phyloP scores from a whole-genome alignment of 164 flowering plant genomes.

The Aristolochia californica region DNA sequence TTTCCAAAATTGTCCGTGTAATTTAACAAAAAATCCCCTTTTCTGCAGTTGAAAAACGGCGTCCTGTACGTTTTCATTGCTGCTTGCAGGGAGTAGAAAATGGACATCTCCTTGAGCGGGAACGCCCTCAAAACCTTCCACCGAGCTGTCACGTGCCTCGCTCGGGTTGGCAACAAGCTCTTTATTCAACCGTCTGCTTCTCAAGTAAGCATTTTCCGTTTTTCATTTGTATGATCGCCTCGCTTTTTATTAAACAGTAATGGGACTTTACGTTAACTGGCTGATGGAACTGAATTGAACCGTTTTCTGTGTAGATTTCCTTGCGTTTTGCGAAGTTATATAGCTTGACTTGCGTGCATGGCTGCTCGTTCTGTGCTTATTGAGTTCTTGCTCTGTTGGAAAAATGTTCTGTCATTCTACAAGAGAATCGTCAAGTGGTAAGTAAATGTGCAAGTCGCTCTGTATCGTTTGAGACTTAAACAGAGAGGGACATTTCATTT shows the following conservation, averaged over 20 bases:
- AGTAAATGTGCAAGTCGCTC: too few species aligned
- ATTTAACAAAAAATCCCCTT: too few species aligned
- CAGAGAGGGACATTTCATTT: too few species aligned
- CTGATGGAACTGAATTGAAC: not conserved
- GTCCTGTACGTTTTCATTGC: too few species aligned
- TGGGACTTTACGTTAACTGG: not conserved
- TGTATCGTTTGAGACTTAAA: too few species aligned
- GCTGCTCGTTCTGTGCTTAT: not conserved
- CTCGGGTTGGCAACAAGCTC: slow-evolving; percentile 88
- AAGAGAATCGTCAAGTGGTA: too few species aligned
- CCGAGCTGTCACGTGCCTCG: slow-evolving; percentile 74
- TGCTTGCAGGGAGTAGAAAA: slow-evolving; percentile 6
- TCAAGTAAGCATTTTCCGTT: slow-evolving; percentile 34
- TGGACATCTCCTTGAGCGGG: slow-evolving; percentile 82
- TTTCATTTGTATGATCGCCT: slow-evolving; percentile 1
- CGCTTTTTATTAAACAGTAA: not conserved
- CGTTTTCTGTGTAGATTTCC: not conserved
- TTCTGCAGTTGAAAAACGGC: too few species aligned
- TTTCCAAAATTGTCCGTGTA: too few species aligned
- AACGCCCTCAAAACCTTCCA: slow-evolving; percentile 73
- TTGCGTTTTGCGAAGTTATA: too few species aligned
- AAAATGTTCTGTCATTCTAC: not conserved
- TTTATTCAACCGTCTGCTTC: slow-evolving; percentile 72
- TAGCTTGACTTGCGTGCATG: too few species aligned
- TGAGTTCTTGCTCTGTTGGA: not conserved